Conservation (phyloP, 1,139 yeast species). For the Taphrina wiesneri region DNA sequence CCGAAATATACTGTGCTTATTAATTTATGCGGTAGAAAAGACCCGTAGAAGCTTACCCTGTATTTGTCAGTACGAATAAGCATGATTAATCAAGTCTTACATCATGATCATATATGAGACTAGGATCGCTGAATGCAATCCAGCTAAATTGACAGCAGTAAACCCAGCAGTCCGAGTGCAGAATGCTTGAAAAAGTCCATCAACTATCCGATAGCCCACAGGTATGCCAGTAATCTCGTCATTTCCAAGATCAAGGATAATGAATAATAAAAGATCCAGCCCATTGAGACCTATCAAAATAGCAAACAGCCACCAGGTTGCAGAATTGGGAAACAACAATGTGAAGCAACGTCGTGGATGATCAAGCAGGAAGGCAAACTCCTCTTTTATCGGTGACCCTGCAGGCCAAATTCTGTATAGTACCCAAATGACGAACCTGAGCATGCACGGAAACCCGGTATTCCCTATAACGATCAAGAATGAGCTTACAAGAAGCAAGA, state of each 20-base stretch:
- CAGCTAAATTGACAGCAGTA: conserved; percentile 64
- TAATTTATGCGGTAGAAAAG: neutral
- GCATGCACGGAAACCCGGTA: conserved; percentile 37
- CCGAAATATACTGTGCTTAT: conserved; percentile 67
- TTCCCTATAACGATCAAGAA: conserved; percentile 37
- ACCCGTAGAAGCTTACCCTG: neutral
- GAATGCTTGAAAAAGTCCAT: conserved; percentile 87
- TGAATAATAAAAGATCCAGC: conserved; percentile 74
- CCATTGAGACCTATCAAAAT: conserved; percentile 71
- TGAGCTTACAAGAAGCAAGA: conserved; percentile 34
- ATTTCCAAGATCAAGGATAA: conserved; percentile 70
- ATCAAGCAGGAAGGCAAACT: conserved; percentile 80
- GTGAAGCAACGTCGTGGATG: conserved; percentile 98
- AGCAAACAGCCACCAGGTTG: conserved; percentile 91
- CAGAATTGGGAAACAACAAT: conserved; percentile 80
- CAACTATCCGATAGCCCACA: conserved; percentile 67
- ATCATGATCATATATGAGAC: conserved; percentile 94
- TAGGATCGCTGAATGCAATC: conserved; percentile 84
- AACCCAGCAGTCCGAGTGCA: conserved; percentile 95
- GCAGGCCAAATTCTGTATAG: conserved; percentile 31
- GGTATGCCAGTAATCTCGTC: conserved; percentile 52
- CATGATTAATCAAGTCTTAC: conserved; percentile 45
- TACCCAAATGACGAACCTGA: conserved; percentile 36
- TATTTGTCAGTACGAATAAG: neutral
- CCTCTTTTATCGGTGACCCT: conserved; percentile 31